phyloP scores from a whole-genome alignment of 805 yeast genomes.

The Candida loeiensis region DNA sequence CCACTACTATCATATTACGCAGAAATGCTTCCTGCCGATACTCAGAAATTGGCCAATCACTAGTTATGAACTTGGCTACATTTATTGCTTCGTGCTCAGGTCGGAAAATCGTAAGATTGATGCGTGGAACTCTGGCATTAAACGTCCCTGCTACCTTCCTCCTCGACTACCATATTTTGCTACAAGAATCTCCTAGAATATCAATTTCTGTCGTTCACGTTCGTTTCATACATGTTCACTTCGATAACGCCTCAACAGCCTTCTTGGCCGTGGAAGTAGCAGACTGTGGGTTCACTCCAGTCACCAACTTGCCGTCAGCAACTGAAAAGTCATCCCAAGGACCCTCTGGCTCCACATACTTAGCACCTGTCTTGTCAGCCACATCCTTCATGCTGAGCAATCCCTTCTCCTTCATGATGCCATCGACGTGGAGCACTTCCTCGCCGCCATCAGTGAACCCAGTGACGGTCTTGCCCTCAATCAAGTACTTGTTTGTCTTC shows the following conservation, averaged over 20 bases:
- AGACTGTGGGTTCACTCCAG: constrained; percentile 66
- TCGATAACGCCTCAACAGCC: constrained; percentile 25
- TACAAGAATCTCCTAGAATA: no score
- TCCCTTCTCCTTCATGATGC: constrained; percentile 7
- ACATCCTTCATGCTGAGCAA: constrained; percentile 4
- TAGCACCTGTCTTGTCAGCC: constrained; percentile 33
- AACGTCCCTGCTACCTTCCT: no score
- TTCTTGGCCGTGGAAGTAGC: constrained; percentile 48
- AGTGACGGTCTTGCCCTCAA: constrained; percentile 53
- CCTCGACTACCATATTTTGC: no score
- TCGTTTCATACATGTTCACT: no score
- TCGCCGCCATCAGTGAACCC: constrained; percentile 63
- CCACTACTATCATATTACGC: no score
- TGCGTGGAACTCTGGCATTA: no score
- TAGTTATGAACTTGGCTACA: no score
- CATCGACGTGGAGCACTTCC: no score
- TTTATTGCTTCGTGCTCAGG: no score
- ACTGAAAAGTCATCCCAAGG: constrained; percentile 53
- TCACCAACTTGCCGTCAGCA: constrained; percentile 55
- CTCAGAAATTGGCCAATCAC: no score
- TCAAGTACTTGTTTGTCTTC: constrained; percentile 40
- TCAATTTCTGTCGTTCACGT: no score
- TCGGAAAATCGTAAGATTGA: not conserved
- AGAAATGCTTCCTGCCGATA: no score
- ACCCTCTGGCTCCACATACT: constrained; percentile 42